Percentiles rank a stretch among this genome's conserved stretches.
Conservation (phyloP, 495 filamentous ascomycete species). For the Neurospora africana region DNA sequence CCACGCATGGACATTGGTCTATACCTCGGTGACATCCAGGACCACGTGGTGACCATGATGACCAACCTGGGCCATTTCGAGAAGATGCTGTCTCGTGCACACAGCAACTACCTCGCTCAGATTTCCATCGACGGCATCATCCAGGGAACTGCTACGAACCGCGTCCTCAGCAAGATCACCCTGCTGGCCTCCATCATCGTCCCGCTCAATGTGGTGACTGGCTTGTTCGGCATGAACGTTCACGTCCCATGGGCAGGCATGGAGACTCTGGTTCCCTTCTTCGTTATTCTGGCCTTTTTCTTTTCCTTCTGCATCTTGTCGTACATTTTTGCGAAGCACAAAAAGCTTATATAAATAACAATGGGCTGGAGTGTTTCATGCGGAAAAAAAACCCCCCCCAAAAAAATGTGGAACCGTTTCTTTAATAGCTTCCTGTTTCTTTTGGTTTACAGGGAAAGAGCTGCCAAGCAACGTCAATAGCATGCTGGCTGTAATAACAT, state of each 20-base stretch:
- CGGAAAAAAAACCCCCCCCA: too few relatives aligned
- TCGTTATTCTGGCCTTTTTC: conserved; percentile 65
- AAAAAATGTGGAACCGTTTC: background rate
- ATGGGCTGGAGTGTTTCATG: background rate
- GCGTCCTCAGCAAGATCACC: conserved; percentile 88
- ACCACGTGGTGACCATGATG: conserved; percentile 99
- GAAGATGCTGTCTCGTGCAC: conserved; percentile 91
- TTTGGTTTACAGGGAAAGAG: background rate
- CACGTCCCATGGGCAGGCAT: conserved; percentile 55
- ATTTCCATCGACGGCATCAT: conserved; percentile 81
- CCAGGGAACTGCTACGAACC: conserved; percentile 70
- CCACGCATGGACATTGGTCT: conserved; percentile 92
- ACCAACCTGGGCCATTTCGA: conserved; percentile 90
- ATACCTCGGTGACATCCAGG: conserved; percentile 93
- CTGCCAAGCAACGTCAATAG: background rate
- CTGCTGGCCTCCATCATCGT: conserved; percentile 88
- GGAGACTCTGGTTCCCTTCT: conserved; percentile 59
- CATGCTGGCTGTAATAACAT: background rate
- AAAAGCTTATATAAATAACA: conserved; percentile 15
- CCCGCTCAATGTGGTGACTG: conserved; percentile 90
- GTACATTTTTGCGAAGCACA: conserved; percentile 24
- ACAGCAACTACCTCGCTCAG: conserved; percentile 93
- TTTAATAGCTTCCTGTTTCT: background rate
- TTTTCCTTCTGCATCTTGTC: conserved; percentile 45
- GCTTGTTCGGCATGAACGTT: conserved; percentile 98